Evolutionary conservation across 352 stramenopile genomes (phyloP), one percentile per base, ranked within the genome.

Genomic region (Globisporangium iwayamae): DNA sequence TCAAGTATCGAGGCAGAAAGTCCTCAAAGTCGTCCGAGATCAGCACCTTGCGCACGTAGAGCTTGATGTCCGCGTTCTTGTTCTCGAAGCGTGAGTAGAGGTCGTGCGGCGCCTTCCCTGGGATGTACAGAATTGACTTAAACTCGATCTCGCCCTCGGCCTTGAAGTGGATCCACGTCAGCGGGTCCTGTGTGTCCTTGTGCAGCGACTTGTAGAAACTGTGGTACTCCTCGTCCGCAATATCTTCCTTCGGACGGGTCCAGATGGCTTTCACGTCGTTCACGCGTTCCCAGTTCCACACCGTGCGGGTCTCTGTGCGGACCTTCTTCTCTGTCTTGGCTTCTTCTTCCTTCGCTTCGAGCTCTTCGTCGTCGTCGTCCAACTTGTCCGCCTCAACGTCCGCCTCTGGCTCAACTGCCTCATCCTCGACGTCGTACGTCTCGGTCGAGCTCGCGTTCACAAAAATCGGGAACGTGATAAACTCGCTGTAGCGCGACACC

Each of bases 81-180:
- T 83, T 82, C 70, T 98, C 94, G 63, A 97, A 97, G 20, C 88
- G 84, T 32, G 96, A 89, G 77, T 96, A 97, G 47, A 97, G 48
- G 64, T 97, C 85, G 45, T 70, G 71, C 20, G 93, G 81, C 22
- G 96, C 86, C 56, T 93, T 83, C 13, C 81, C 81, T 18, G 98
- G 98, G 6, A 99, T 76, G 83, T 98, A 99, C 46, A 99, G 69
- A 61, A 99, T 99, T 39, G 92, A 98, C 81, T 99, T 99, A 87
- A 99, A 99, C 74, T 99, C 98, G 56, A 99, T 97, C 69, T 99
- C 98, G 66, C 98, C 98, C 81, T 99, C 98, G 16, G 96, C 98
- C 73, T 98, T 97, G 79, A 99, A 99, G 81, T 99, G 98, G 41
- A 96, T 98, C 97, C 97, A 99, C n/a, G 91, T 90, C 46, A 96